Percentiles rank a stretch among this genome's conserved stretches.
Evolutionary conservation across 257 asterid species (phyloP).

Genomic region (Datura wrightii): DNA sequence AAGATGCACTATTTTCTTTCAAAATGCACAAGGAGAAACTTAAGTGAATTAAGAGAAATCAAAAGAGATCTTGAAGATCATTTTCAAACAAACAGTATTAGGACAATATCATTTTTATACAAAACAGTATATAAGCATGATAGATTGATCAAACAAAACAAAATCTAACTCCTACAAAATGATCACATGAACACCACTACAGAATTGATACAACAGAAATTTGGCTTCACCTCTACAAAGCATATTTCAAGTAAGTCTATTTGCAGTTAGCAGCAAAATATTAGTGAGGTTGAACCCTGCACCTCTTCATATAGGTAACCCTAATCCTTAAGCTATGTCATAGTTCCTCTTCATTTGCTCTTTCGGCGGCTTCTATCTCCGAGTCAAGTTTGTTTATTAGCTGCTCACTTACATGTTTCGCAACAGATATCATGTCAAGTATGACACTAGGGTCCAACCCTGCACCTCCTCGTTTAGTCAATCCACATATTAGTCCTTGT

Average conservation of each 20-base stretch:
- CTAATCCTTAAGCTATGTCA: conserved; percentile 39
- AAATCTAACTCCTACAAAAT: neutral
- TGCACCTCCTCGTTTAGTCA: conserved; percentile 84
- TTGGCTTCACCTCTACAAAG: neutral
- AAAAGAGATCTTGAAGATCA: neutral
- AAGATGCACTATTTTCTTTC: neutral
- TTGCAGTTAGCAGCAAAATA: neutral
- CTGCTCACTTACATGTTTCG: conserved; percentile 74
- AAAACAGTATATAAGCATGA: neutral
- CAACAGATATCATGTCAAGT: conserved; percentile 81
- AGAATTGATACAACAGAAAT: neutral
- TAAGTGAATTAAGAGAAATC: neutral
- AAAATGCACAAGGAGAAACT: neutral
- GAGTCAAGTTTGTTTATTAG: conserved; percentile 70
- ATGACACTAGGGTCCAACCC: conserved; percentile 77
- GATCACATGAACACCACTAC: neutral
- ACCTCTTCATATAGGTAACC: too few relatives aligned
- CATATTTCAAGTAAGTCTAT: neutral
- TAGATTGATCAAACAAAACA: too few relatives aligned
- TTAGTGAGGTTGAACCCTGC: neutral
- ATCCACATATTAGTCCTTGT: conserved; percentile 73
- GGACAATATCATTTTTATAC: neutral
- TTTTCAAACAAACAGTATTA: neutral
- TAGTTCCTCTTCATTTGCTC: conserved; percentile 63
- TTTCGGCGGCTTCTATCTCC: conserved; percentile 90